Base-by-base conservation (phyloP, 2,329 filamentous ascomycete species). In the Penicillium psychrosexuale region DNA sequence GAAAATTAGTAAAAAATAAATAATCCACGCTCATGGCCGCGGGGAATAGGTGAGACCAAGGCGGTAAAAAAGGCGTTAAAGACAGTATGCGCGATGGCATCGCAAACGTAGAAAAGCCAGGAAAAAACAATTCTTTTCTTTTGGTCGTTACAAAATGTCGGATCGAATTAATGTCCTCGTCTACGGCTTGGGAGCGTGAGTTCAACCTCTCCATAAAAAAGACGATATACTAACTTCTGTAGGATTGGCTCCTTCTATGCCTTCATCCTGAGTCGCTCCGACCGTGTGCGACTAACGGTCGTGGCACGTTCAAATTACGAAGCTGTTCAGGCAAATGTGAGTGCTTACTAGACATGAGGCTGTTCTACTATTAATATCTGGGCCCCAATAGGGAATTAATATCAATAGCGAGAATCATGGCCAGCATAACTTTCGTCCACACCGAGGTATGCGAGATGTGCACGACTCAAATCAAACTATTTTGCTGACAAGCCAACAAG, bases 231-330 rank as follows among this genome's bases (percentile, higher is more conserved):
- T 58, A 37, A 61, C 31, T 27, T 45, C 1, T 31, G 5, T 43
- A 83, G 81, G 0, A 83, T 84, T 48, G 82, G 82, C 28, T 82
- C 80, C 2, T 84, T 84, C 59, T 84, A 84, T 61, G 78, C 80
- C 8, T 84, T 83, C 55, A 77, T 84, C 34, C 62, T 83, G 0
- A 75, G 72, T 49, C 75, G 78, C 2, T 70, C 67, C 31, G 58
- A 73, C 3, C 69, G 68, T 22, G 73, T 78, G 8, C 70, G 69
- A 5, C 55, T 79, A 15, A 76, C 74, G 0, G 76, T 78, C 0
- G 72, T 77, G 12, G 77, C 76, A 8, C 71, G 77, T 55, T 78
- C 77, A 1, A 79, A 78, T 48, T 77, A 77, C 44, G 70, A 77
- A 5, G 74, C 71, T 8, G 75, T 79, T 3, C 69, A 72, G 24